Evolutionary conservation across 2,329 filamentous ascomycete genomes (phyloP).

Genomic region (Pestalotiopsis sp.): DNA sequence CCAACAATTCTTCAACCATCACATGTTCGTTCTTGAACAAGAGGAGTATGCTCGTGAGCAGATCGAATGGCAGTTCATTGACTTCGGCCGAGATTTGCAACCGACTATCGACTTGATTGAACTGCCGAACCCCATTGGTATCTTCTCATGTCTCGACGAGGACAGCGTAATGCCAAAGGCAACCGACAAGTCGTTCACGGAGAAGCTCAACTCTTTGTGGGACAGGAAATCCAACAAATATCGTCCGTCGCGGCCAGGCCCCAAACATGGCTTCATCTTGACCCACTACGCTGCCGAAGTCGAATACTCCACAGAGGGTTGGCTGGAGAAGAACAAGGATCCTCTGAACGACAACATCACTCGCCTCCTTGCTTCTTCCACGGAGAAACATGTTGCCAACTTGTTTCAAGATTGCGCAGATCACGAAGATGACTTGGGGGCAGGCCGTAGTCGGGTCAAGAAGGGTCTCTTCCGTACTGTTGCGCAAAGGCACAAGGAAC

Average conservation of each 20-base stretch:
- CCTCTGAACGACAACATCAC: conserved; percentile 97
- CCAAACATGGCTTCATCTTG: conserved; percentile 82
- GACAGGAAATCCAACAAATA: conserved; percentile 96
- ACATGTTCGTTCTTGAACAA: conserved; percentile 99
- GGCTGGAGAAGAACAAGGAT: conserved; percentile 99
- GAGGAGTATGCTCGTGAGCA: conserved; percentile 97
- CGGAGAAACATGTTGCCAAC: conserved; percentile 78
- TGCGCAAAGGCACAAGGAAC: conserved; percentile 95
- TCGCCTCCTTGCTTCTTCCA: conserved; percentile 79
- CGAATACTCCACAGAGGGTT: conserved; percentile 92
- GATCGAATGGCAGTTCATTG: conserved; percentile 99
- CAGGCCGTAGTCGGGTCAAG: conserved; percentile 81
- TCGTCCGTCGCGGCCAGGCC: conserved; percentile 77
- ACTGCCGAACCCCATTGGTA: conserved; percentile 93
- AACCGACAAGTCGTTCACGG: conserved; percentile 94
- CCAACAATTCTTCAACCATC: conserved; percentile 99
- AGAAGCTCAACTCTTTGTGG: conserved; percentile 96
- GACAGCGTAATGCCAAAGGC: conserved; percentile 99
- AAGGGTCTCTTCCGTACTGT: conserved; percentile 97
- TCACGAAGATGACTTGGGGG: conserved; percentile 71
- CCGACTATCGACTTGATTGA: conserved; percentile 98
- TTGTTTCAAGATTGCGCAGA: conserved; percentile 91
- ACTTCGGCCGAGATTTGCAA: conserved; percentile 95
- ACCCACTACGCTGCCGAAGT: conserved; percentile 98
- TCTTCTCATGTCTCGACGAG: conserved; percentile 97